Conservation (phyloP, 257 asterid species). For the Nicotiana otophora region DNA sequence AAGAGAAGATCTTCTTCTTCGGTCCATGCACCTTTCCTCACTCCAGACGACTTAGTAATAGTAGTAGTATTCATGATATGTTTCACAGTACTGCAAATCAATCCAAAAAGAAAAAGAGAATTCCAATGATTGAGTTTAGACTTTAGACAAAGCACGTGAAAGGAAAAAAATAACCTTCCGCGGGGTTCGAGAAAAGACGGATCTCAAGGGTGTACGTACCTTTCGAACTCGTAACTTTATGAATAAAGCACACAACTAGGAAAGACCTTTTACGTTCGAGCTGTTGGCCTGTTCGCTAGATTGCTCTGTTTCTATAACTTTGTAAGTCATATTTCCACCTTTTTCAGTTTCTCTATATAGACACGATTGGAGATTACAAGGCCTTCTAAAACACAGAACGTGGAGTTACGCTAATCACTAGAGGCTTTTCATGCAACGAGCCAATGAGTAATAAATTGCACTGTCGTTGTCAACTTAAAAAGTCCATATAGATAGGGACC, state of each 20-base stretch:
- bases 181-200: too few relatives aligned
- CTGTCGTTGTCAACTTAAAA: not conserved
- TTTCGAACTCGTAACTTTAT: too few relatives aligned
- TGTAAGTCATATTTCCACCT: too few relatives aligned
- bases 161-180: too few relatives aligned
- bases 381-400: not conserved
- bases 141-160: not conserved
- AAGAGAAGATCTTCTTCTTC: slow-evolving; percentile 23
- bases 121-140: not conserved
- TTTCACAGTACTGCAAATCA: not conserved
- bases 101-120: not conserved
- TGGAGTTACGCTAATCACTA: not conserved
- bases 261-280: too few relatives aligned
- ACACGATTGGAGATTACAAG: not conserved
- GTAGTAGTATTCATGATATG: not conserved
- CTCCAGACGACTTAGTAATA: not conserved
- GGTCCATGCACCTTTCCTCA: slow-evolving; percentile 27
- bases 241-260: too few relatives aligned
- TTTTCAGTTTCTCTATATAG: not conserved
- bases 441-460: not conserved
- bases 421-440: not conserved
- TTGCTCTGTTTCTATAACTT: not conserved
- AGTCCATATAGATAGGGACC: not conserved
- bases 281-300: not conserved
- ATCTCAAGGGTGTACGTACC: too few relatives aligned